A percentile compares a stretch with the other conserved stretches of the same genome.
Conservation (phyloP, 192 early-diverging fungal genomes). For the Coemansia furcata region DNA sequence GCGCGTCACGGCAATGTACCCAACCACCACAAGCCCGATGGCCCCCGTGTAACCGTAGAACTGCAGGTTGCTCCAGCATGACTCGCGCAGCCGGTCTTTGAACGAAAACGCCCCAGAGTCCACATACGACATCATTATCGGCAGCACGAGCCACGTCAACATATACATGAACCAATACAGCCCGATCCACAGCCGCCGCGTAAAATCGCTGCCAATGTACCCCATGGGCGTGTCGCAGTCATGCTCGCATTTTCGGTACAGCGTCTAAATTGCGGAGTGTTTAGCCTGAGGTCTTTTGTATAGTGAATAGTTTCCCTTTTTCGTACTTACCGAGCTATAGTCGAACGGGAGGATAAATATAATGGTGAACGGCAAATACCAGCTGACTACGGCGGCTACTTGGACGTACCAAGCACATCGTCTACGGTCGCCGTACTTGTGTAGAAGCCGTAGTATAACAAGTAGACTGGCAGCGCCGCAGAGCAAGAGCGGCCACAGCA, state of each 20-base stretch:
- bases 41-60: constrained; percentile 75
- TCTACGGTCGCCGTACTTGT: constrained; percentile 75
- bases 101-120: constrained; percentile 83
- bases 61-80: constrained; percentile 76
- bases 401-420: constrained; percentile 85
- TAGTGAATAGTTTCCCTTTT: neutral
- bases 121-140: constrained; percentile 81
- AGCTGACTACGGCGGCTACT: constrained; percentile 68
- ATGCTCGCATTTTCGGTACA: constrained; percentile 63
- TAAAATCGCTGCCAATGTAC: constrained; percentile 68
- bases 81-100: constrained; percentile 63
- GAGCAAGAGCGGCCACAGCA: constrained; percentile 52
- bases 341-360: constrained; percentile 88
- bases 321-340: constrained; percentile 60
- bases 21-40: constrained; percentile 66
- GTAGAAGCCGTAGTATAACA: constrained; percentile 60
- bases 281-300: neutral
- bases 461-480: constrained; percentile 54
- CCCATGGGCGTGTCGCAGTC: constrained; percentile 75
- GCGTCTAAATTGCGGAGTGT: constrained; percentile 55
- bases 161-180: constrained; percentile 91
- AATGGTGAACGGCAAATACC: constrained; percentile 91
- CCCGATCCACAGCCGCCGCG: constrained; percentile 74
- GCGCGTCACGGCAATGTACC: constrained; percentile 68
- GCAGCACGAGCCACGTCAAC: constrained; percentile 82